These are phyloP conservation scores for Postia placenta DNA, from an alignment of 768 basidiomycete species.

Conservation along the genomic window DNA sequence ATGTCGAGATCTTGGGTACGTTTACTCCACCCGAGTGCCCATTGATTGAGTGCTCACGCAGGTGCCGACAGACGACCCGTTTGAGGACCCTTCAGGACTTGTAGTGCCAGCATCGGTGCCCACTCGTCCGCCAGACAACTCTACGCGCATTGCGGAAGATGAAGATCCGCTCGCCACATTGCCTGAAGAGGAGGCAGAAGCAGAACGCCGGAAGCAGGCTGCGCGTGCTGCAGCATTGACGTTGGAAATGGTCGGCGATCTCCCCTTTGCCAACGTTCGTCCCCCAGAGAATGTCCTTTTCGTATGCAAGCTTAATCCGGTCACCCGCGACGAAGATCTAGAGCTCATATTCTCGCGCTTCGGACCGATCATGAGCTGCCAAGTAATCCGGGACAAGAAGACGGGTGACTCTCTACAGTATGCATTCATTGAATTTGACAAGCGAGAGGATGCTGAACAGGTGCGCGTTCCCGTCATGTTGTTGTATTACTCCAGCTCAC, in stretches of 20 bases:
- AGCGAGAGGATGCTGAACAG: slow-evolving; percentile 89
- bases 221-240: slow-evolving; percentile 92
- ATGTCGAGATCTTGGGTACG: slow-evolving; percentile 91
- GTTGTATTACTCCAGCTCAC: background rate
- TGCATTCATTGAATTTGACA: slow-evolving; percentile 98
- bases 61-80: slow-evolving; percentile 76
- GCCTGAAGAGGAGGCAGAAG: slow-evolving; percentile 84
- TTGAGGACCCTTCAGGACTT: slow-evolving; percentile 78
- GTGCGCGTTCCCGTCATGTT: slow-evolving; percentile 32
- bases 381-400: slow-evolving; percentile 93
- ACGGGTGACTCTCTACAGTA: slow-evolving; percentile 97
- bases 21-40: slow-evolving; percentile 6
- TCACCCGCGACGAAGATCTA: slow-evolving; percentile 92
- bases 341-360: slow-evolving; percentile 97
- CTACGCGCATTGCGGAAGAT: slow-evolving; percentile 89
- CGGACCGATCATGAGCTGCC: slow-evolving; percentile 94
- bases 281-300: slow-evolving; percentile 98
- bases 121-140: slow-evolving; percentile 74
- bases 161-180: slow-evolving; percentile 82
- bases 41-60: background rate
- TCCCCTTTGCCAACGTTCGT: slow-evolving; percentile 95
- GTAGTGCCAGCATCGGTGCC: slow-evolving; percentile 71
- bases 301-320: slow-evolving; percentile 96
- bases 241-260: slow-evolving; percentile 98
- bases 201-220: slow-evolving; percentile 74